A percentile compares a stretch with the other conserved stretches of the same genome.
Conservation (phyloP, 164 flowering plant species). For the Vitis rupestris region DNA sequence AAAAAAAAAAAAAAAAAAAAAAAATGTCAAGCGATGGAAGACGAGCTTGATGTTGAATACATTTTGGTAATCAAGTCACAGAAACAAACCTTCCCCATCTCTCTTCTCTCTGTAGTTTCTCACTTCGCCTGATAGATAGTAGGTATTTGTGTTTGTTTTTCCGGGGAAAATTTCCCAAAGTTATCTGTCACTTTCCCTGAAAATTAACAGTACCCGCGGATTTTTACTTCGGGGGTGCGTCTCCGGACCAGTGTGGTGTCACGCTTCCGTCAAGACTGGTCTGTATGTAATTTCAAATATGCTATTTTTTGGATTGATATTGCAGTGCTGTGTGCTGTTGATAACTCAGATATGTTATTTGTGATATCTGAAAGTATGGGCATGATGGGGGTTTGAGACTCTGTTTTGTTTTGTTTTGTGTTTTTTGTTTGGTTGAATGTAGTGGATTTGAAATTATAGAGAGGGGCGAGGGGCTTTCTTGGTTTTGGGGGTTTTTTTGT, state of each 20-base stretch:
- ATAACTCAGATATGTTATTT: background rate
- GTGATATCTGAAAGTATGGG: constrained; percentile 22
- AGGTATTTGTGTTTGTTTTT: constrained; percentile 9
- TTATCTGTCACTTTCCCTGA: constrained; percentile 14
- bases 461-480: background rate
- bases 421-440: background rate
- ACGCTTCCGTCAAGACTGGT: constrained; percentile 15
- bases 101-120: background rate
- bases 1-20: too few species aligned
- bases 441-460: constrained; percentile 2
- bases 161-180: constrained; percentile 7
- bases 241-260: background rate
- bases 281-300: constrained; percentile 13
- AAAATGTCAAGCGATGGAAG: background rate
- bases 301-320: background rate
- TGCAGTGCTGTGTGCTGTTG: constrained; percentile 11
- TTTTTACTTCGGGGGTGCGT: background rate
- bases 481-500: background rate
- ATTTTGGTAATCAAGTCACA: too few species aligned
- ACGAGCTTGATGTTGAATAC: too few species aligned
- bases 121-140: background rate
- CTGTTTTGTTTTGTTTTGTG: background rate
- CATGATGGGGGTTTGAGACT: constrained; percentile 2
- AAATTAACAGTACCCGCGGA: constrained; percentile 3
- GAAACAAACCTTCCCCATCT: background rate